Evolutionary conservation across 1,139 yeast genomes (phyloP).

Genomic region (Pichia sp.): DNA sequence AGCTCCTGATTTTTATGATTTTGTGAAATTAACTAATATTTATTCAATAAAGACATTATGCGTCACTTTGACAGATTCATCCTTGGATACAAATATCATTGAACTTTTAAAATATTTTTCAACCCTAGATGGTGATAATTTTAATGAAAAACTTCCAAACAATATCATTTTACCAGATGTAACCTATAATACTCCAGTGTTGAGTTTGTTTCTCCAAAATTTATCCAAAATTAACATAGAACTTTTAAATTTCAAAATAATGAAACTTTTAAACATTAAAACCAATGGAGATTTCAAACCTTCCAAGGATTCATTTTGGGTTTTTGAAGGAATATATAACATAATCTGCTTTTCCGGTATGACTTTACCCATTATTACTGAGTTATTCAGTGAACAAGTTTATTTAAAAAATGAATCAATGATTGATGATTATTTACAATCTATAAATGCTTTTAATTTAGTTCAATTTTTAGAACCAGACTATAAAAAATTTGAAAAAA

Average conservation of each 20-base stretch:
- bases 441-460: not conserved
- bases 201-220: not conserved
- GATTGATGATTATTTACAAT: not conserved
- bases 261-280: not conserved
- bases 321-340: conserved; percentile 5
- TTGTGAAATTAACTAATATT: not conserved
- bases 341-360: not conserved
- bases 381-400: not conserved
- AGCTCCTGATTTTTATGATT: too few relatives aligned
- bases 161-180: not conserved
- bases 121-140: not conserved
- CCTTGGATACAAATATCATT: not conserved
- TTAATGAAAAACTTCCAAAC: not conserved
- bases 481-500: not conserved
- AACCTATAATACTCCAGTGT: not conserved
- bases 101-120: conserved; percentile 5
- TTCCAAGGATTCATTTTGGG: conserved; percentile 6
- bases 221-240: too few relatives aligned
- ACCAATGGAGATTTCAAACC: not conserved
- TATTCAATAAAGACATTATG: not conserved
- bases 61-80: not conserved
- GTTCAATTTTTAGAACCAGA: conserved; percentile 5
- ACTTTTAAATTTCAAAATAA: not conserved
- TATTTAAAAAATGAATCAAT: not conserved
- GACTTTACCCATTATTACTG: not conserved